phyloP scores from a whole-genome alignment of 129 eudicot genomes.

The Oenanthe sinensis region DNA sequence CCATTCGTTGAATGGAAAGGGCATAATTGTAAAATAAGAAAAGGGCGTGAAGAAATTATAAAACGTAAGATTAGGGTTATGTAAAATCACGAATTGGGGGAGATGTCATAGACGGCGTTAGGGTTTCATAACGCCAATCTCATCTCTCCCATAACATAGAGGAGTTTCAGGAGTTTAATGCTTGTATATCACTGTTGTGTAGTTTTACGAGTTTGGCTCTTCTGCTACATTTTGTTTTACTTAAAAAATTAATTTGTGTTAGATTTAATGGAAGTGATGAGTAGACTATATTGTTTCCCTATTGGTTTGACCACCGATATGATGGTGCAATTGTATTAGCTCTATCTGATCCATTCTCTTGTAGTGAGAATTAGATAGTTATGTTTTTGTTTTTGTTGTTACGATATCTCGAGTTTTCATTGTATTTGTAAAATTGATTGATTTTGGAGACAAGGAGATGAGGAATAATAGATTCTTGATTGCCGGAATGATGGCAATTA shows the following conservation, averaged over 20 bases:
- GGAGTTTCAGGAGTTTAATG: conserved; percentile 1
- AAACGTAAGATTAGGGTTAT: not conserved
- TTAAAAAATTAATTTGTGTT: not conserved
- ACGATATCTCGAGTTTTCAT: not conserved
- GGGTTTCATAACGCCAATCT: not conserved
- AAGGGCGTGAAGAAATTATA: not conserved
- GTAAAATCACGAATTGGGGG: not conserved
- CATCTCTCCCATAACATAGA: not conserved
- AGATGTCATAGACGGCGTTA: conserved; percentile 1
- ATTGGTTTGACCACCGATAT: conserved; percentile 40
- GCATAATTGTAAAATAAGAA: not conserved
- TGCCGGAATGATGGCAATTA: conserved; percentile 4
- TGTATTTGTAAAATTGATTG: not conserved
- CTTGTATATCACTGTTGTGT: not conserved
- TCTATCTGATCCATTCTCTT: conserved; percentile 15
- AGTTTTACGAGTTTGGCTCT: conserved; percentile 4
- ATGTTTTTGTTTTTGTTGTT: too few relatives aligned
- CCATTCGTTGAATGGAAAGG: not conserved
- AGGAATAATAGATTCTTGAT: conserved; percentile 2
- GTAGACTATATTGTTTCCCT: conserved; percentile 29
- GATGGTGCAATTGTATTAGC: conserved; percentile 44
- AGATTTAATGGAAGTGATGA: conserved; percentile 23
- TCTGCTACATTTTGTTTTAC: not conserved
- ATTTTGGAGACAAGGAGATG: not conserved
- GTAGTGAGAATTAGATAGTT: too few relatives aligned